Base-by-base conservation (phyloP, 2,329 filamentous ascomycete genomes). In the Ramichloridium luteum region DNA sequence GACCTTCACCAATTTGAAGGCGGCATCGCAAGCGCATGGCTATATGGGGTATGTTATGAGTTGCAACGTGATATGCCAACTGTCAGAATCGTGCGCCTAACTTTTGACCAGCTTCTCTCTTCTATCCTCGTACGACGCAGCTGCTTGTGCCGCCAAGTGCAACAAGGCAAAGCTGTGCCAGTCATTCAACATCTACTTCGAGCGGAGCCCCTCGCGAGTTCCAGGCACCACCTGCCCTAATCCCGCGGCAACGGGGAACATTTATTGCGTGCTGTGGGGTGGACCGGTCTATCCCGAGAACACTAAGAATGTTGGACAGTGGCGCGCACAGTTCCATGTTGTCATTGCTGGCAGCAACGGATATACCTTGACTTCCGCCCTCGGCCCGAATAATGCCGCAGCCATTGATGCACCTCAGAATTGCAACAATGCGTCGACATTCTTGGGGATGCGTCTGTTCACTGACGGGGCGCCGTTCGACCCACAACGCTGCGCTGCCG, bases 201-300 rank as follows among this genome's bases (percentile, higher is more conserved):
- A 23, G 20, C 20, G 20, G 8, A 23, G 20, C 20, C 20, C 20
- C n/a, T 23, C 20, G 8, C 20, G 8, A n/a, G 20, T 23, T n/a
- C 20, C 20, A 23, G 20, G 20, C 20, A 8, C 20, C 20, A 23
- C 8, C n/a, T 23, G 20, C n/a, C 20, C 20, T n/a, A 23, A 23
- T 23, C 20, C 20, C 20, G 20, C 20, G 8, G 8, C 20, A 8
- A 23, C 20, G 8, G 20, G 8, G 20, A 23, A 23, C 16, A 51
- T 52, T 41, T 52, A 51, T 31, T 54, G 53, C 28, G 46, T 47
- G 5, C 40, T 51, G 26, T 54, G 43, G 44, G 44, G 46, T 27
- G 44, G 46, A 14, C 40, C 41, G 6, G 45, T 55, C 16, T 38
- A 23, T 17, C 12, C 34, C 9, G 31, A 30, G 4, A 45, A 45